phyloP scores from a whole-genome alignment of 2,329 filamentous ascomycete species.

The Botrytis deweyae region DNA sequence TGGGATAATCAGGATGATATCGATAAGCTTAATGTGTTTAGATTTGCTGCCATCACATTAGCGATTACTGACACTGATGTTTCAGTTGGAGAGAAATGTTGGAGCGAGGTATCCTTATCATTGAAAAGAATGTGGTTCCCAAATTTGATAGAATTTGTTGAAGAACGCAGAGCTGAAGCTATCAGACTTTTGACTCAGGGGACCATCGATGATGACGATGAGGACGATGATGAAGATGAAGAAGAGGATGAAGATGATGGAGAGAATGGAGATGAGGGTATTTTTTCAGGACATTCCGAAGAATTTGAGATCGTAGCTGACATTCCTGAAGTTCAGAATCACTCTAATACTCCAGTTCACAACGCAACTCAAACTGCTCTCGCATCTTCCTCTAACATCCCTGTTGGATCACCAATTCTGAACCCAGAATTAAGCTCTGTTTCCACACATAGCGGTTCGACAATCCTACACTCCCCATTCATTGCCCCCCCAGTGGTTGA shows the following conservation, averaged over 20 bases:
- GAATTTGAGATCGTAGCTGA: background rate
- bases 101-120: background rate
- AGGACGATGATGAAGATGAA: background rate
- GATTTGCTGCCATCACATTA: background rate
- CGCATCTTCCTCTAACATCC: background rate
- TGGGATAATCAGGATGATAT: background rate
- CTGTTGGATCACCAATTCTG: background rate
- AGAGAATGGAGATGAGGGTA: too few species aligned
- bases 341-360: background rate
- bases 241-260: background rate
- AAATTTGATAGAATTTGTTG: background rate
- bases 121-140: background rate
- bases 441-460: background rate
- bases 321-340: background rate
- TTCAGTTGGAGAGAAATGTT: background rate
- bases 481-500: background rate
- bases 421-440: background rate
- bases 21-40: background rate
- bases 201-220: background rate
- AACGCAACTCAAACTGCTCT: background rate
- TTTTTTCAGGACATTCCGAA: background rate
- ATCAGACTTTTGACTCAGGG: background rate
- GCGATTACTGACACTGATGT: background rate
- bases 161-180: background rate
- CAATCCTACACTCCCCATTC: background rate